Conservation (phyloP, 768 basidiomycete species). For the Hypholoma fasciculare region DNA sequence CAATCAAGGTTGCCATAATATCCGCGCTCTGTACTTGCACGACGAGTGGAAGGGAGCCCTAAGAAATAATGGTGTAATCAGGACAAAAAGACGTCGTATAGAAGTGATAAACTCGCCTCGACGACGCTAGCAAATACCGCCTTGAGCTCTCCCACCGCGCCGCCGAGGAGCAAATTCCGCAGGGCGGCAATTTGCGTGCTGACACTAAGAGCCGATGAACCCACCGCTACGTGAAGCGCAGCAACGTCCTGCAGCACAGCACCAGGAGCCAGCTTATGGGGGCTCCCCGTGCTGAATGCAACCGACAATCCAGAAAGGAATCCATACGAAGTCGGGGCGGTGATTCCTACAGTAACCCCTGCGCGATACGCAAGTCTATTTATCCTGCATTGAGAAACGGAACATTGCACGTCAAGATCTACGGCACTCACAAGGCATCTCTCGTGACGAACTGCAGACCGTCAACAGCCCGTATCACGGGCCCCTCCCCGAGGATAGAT, state of each 20-base stretch:
- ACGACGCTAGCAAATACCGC: slow-evolving; percentile 42
- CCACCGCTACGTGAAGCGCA: slow-evolving; percentile 63
- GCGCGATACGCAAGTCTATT: slow-evolving; percentile 59
- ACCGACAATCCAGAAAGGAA: slow-evolving; percentile 59
- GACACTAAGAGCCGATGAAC: slow-evolving; percentile 44
- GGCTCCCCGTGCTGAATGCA: slow-evolving; percentile 55
- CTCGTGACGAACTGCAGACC: slow-evolving; percentile 73
- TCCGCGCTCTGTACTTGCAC: slow-evolving; percentile 67
- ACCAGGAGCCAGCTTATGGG: slow-evolving; percentile 53
- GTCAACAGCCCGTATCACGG: slow-evolving; percentile 60
- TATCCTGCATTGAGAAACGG: slow-evolving; percentile 18
- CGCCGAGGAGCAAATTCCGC: slow-evolving; percentile 46
- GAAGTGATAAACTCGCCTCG: slow-evolving; percentile 32
- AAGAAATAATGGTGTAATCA: background rate
- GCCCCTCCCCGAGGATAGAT: slow-evolving; percentile 40
- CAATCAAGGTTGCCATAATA: slow-evolving; percentile 63
- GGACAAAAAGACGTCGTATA: background rate
- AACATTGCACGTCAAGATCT: background rate
- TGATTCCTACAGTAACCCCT: slow-evolving; percentile 65
- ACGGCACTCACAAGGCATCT: slow-evolving; percentile 40
- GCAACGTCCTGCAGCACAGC: slow-evolving; percentile 60
- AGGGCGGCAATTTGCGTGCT: slow-evolving; percentile 70
- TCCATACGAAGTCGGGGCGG: slow-evolving; percentile 48
- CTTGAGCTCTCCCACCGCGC: slow-evolving; percentile 39
- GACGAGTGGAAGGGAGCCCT: slow-evolving; percentile 63